Base-by-base conservation (phyloP, 2,329 filamentous ascomycete species). In the Arthrocladium fulminans region DNA sequence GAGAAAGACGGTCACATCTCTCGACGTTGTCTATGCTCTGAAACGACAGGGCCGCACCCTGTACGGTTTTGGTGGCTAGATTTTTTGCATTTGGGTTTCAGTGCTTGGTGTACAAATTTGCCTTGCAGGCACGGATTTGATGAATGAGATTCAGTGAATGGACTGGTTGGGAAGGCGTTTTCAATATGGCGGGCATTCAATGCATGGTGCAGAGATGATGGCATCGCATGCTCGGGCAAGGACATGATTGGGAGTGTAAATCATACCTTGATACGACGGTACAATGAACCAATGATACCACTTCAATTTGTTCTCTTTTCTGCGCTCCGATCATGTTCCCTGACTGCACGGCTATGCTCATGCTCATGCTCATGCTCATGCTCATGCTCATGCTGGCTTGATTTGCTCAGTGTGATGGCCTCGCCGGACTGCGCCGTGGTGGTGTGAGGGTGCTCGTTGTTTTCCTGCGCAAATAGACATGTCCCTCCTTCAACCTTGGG, bases 61-160 rank as follows among this genome's bases (percentile, higher is more conserved):
- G 52, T 86, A 86, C 74, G 83, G 83, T 71, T 86, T 86, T 75
- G 83, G 83, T 74, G 83, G 83, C 75, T 86, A 83, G 77, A 35
- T n/a, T 20, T 20, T 41, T 22, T 48, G 27, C 22, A 13, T 38
- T 37, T 30, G 29, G 17, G 5, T 45, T 45, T 22, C 8, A 30
- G n/a, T 29, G 19, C 10, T 34, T 45, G 27, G 22, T 45, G 42
- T 45, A 45, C 42, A 41, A n/a, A 41, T 41, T 41, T 41, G 39
- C 39, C 39, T 8, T 2, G 13, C n/a, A 17, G 39, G 39, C 39
- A 41, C 39, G 39, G 39, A 41, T 24, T 41, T 41, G 37, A 39
- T 39, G 39, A 41, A 41, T 27, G 39, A 41, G 20, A 41, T 41
- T 40, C 39, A 41, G 22, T 41, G 39, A 41, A 41, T 25, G 39